Percentiles rank a stretch among this genome's conserved stretches.
These are phyloP conservation scores for Zoysia matrella DNA, from an alignment of 202 grass and related monocot genomes.

Conservation along the genomic window DNA sequence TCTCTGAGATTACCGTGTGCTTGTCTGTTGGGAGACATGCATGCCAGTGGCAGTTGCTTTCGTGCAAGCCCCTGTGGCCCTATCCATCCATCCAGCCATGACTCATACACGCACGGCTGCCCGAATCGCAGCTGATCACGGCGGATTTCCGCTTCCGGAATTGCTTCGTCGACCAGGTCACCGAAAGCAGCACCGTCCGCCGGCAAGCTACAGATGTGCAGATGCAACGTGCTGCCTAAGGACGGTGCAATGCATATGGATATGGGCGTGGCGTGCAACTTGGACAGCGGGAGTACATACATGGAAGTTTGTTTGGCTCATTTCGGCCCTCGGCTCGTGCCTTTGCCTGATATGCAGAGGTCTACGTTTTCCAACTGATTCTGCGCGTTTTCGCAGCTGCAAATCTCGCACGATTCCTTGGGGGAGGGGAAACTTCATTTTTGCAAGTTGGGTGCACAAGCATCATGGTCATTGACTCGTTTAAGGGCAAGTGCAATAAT, in stretches of 20 bases:
- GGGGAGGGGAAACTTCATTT: too few species aligned
- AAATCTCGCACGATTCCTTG: too few species aligned
- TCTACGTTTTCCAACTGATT: too few species aligned
- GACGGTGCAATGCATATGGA: too few species aligned
- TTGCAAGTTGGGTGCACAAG: too few species aligned
- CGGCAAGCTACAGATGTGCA: background rate
- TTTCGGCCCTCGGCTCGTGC: background rate
- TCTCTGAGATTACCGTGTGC: background rate
- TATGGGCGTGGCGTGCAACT: background rate
- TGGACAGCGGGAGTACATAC: background rate
- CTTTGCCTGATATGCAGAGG: background rate
- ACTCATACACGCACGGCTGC: background rate
- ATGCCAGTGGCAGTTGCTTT: slow-evolving; percentile 12
- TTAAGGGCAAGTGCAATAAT: too few species aligned
- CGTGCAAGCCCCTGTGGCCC: background rate
- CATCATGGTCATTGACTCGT: too few species aligned
- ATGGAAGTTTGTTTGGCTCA: background rate
- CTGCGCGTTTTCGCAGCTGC: too few species aligned
- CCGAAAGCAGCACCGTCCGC: background rate
- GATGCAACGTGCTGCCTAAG: background rate
- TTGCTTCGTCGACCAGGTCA: background rate
- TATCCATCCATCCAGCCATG: background rate
- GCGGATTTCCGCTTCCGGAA: background rate
- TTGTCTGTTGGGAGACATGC: background rate
- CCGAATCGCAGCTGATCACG: background rate